Evolutionary conservation across 768 basidiomycete species (phyloP).

Genomic region (Strobilomyces confusus): DNA sequence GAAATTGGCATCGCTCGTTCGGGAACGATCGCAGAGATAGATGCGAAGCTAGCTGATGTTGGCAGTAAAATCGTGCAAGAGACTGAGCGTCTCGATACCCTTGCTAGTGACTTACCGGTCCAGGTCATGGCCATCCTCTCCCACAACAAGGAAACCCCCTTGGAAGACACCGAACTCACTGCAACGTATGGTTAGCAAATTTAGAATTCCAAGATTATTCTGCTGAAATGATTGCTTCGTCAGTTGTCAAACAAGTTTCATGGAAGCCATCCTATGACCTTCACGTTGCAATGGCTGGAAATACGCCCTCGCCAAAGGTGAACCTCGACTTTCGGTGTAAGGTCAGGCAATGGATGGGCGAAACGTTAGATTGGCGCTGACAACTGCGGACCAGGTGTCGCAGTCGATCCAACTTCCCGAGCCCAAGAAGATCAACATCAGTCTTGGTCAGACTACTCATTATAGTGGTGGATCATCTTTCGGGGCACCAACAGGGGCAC

Average conservation of each 20-base stretch:
- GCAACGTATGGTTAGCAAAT: slow-evolving; percentile 17
- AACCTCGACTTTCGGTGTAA: slow-evolving; percentile 27
- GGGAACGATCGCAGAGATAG: slow-evolving; percentile 13
- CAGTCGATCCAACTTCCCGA: slow-evolving; percentile 21
- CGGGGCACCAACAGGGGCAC: background rate
- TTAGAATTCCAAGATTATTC: too few species aligned
- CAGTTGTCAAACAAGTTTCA: slow-evolving; percentile 14
- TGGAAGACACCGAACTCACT: slow-evolving; percentile 13
- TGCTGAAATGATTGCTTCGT: background rate
- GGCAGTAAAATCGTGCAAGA: slow-evolving; percentile 12
- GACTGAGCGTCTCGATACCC: slow-evolving; percentile 1
- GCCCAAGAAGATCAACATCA: slow-evolving; percentile 16
- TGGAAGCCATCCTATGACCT: slow-evolving; percentile 23
- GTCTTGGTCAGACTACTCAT: background rate
- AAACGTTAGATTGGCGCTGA: slow-evolving; percentile 25
- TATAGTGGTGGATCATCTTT: background rate
- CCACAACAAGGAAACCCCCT: background rate
- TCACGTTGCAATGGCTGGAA: slow-evolving; percentile 7
- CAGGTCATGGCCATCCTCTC: slow-evolving; percentile 8
- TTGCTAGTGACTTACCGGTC: background rate
- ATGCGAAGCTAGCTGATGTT: slow-evolving; percentile 11
- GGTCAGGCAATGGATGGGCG: slow-evolving; percentile 29
- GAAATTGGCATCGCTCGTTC: slow-evolving; percentile 18
- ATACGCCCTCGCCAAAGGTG: slow-evolving; percentile 13
- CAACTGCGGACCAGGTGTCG: slow-evolving; percentile 19